Evolutionary conservation across 2,329 filamentous ascomycete species (phyloP).

Genomic region (Aspergillus vadensis): DNA sequence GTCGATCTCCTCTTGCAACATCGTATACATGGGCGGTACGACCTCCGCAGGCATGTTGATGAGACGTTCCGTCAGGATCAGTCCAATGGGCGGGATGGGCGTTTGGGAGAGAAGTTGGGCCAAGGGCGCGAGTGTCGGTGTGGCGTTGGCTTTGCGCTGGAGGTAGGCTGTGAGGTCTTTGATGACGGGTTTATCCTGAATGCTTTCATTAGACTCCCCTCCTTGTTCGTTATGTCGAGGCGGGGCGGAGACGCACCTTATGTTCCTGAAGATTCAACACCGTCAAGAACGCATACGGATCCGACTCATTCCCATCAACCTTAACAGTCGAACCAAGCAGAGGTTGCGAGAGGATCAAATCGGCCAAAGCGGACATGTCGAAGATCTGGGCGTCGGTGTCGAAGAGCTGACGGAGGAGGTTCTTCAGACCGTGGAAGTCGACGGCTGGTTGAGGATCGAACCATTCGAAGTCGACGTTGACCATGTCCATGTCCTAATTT

Average conservation of each 20-base stretch:
- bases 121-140: constrained; percentile 59
- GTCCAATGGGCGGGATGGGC: constrained; percentile 66
- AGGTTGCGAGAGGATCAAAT: constrained; percentile 83
- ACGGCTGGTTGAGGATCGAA: constrained; percentile 89
- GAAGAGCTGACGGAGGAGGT: constrained; percentile 84
- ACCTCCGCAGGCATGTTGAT: constrained; percentile 97
- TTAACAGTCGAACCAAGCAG: constrained; percentile 93
- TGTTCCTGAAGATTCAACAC: constrained; percentile 81
- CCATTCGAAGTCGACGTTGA: constrained; percentile 98
- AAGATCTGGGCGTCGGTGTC: constrained; percentile 84
- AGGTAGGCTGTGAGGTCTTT: constrained; percentile 74
- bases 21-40: constrained; percentile 88
- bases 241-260: constrained; percentile 44
- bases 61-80: constrained; percentile 87
- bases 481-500: constrained; percentile 75
- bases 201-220: background rate
- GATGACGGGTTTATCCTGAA: constrained; percentile 68
- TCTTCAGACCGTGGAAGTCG: constrained; percentile 94
- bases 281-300: constrained; percentile 90
- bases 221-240: background rate
- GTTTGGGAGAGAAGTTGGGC: constrained; percentile 59
- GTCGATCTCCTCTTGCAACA: constrained; percentile 88
- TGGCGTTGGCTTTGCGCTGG: constrained; percentile 54
- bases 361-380: constrained; percentile 81
- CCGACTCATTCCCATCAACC: constrained; percentile 89